Base-by-base conservation (phyloP, 345 rosid species). In the Moricandia moricandioides region DNA sequence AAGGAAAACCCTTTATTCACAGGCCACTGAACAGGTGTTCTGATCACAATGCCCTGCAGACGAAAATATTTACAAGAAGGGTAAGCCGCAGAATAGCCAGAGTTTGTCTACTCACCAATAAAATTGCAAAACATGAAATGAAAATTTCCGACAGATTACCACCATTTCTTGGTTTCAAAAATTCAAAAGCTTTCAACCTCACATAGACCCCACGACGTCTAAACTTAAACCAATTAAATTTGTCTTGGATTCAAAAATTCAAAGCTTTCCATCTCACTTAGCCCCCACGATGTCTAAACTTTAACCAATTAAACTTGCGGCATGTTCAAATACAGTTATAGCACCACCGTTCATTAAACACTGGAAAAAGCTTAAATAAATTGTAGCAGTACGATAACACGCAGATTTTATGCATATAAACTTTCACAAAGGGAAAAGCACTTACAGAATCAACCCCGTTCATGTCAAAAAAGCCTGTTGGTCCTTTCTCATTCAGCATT, bases 401-500 rank as follows among this genome's bases (percentile, higher is more conserved):
- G 9, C 55, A 70, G 21, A 57, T 17, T 43, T 18, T 54, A 54
- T 9, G 57, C 21, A 70, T 31, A 30, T 9, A 76, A 71, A 34
- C 10, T 71, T 65, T 58, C 37, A 66, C 60, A 47, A 10, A 47
- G 63, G 66, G 27, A 67, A 5, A 58, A 62, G 74, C 59, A 86
- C 98, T 89, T 86, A 94, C 98, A 81, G 96, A 91, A 75, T 91
- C 93, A 85, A 72, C 85, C 67, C 97, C 93, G 30, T 83, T 89
- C 79, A 91, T 89, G 79, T 91, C 97, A 84, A 91, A 93, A 84
- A 91, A 93, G 51, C 94, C 87, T 73, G 97, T 85, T 40, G 98
- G 98, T 35, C 98, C 98, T 84, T 87, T 91, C 91, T 89, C 98
- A 84, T 89, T 93, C 47, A 93, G 85, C 98, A 93, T 93, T 45